Percentiles rank a stretch among this genome's conserved stretches.
phyloP scores from a whole-genome alignment of 768 basidiomycete species.

The Asterophora lycoperdoides region DNA sequence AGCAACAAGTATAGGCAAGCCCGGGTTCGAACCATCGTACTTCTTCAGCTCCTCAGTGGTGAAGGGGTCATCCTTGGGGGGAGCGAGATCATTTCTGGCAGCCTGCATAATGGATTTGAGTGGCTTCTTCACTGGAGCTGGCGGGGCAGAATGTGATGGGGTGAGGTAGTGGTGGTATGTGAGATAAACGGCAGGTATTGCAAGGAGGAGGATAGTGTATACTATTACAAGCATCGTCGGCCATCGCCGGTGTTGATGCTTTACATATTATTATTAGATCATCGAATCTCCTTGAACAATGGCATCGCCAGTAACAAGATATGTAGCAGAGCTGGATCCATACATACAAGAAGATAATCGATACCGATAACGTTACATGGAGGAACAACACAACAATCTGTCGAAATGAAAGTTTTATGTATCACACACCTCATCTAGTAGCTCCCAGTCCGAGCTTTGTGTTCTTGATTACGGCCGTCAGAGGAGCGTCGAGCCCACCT shows the following conservation, averaged over 20 bases:
- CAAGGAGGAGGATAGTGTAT: constrained; percentile 23
- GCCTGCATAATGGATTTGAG: constrained; percentile 71
- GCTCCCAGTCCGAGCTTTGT: constrained; percentile 86
- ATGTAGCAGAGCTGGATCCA: no score
- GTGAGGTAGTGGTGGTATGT: constrained; percentile 16
- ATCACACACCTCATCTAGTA: constrained; percentile 25
- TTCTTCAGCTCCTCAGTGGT: constrained; percentile 61
- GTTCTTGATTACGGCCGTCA: constrained; percentile 82
- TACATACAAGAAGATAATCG: no score
- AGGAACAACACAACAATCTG: no score
- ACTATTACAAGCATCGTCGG: constrained; percentile 23
- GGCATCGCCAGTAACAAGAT: no score
- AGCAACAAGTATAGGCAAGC: constrained; percentile 81
- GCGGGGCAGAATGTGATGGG: constrained; percentile 10
- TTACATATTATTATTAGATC: no score
- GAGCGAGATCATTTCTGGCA: constrained; percentile 51
- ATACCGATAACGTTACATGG: no score
- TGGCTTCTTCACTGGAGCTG: constrained; percentile 26
- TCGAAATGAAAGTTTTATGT: not conserved
- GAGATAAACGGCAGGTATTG: constrained; percentile 24
- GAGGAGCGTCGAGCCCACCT: constrained; percentile 67
- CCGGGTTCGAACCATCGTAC: constrained; percentile 64
- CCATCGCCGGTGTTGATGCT: constrained; percentile 11
- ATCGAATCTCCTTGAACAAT: no score
- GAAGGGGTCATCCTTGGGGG: constrained; percentile 78